Percentiles rank a stretch among this genome's conserved stretches.
phyloP scores from a whole-genome alignment of 177 flowering plant genomes.

The Vitis hybrid region DNA sequence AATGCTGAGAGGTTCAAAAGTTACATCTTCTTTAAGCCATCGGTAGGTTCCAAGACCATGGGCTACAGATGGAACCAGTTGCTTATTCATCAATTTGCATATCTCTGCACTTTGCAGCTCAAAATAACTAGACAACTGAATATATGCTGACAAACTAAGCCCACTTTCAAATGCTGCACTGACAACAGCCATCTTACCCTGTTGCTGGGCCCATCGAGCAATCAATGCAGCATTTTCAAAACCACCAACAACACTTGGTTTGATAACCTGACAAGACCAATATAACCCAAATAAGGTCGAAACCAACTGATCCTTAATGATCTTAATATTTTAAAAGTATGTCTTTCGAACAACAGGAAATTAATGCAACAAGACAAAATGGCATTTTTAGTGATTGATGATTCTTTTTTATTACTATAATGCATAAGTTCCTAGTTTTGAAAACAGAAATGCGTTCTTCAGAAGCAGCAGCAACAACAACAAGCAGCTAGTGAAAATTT shows the following conservation, averaged over 20 bases:
- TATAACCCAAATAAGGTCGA: not conserved
- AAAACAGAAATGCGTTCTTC: too few species aligned
- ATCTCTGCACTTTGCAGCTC: conserved; percentile 51
- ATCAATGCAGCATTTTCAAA: conserved; percentile 78
- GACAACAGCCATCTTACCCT: conserved; percentile 77
- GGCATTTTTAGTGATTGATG: not conserved
- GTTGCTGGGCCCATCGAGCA: conserved; percentile 84
- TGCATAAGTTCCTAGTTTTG: too few species aligned
- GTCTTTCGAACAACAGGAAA: not conserved
- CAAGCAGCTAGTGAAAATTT: too few species aligned
- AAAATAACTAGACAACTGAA: conserved; percentile 64
- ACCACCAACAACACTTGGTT: conserved; percentile 93
- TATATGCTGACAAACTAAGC: conserved; percentile 68
- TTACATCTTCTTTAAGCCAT: conserved; percentile 88
- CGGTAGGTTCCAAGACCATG: conserved; percentile 96
- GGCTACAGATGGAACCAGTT: conserved; percentile 41
- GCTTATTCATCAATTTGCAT: conserved; percentile 33
- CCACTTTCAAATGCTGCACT: conserved; percentile 92
- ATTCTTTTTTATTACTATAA: too few species aligned
- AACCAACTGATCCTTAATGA: not conserved
- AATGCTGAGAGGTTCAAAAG: conserved; percentile 42
- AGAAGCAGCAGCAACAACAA: too few species aligned
- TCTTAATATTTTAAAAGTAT: not conserved
- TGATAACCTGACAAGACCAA: conserved; percentile 63
- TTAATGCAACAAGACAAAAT: not conserved